Evolutionary conservation across 257 asterid genomes (phyloP), one percentile per base, ranked within the genome.

Genomic region (Verbena officinalis): DNA sequence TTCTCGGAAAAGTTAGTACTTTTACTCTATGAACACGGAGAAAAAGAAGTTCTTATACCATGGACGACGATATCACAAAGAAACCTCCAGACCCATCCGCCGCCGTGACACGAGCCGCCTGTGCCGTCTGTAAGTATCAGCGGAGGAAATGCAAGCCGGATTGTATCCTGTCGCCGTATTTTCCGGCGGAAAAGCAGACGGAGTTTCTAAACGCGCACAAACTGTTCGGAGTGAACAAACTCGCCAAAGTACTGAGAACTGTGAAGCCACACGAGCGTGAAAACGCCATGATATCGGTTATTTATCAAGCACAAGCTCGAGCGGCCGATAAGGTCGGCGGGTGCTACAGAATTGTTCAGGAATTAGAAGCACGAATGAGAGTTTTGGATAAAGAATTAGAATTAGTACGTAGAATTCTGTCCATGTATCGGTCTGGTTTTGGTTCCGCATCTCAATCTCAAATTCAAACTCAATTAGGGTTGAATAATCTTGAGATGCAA

Each of bases 101-200:
- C 31, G 0, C 52, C 20, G 15, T 14, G 0, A 4, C 68, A 5
- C 64, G 60, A 22, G 84, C 94, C 0, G 84, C 94, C 0, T 82
- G 93, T 67, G 87, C 93, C 1, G 87, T 79, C 12, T 83, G 93
- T 81, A 83, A 78, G 56, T 70, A 78, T 60, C 87, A 73, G 22
- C 80, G 95, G 1, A 59, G 83, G 15, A 75, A 54, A 59, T 83
- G 89, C 16, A 15, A 55, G 3, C 62, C 76, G 4, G 66, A 11
- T 65, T 62, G 77, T 57, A 13, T 16, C 0, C 39, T 83, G 34
- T 80, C 85, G 5, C 79, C 81, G 4, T 82, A 81, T 57, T 86
- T 86, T 31, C 85, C 89, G 0, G 80, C 81, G 0, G 55, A 78
- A 10, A 62, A 62, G 15, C 74, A 14, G 5, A 33, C 44, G 2